Percentiles rank a stretch among this genome's conserved stretches.
phyloP scores from a whole-genome alignment of 371 early-diverging fungal genomes.

The Cokeromyces recurvatus region DNA sequence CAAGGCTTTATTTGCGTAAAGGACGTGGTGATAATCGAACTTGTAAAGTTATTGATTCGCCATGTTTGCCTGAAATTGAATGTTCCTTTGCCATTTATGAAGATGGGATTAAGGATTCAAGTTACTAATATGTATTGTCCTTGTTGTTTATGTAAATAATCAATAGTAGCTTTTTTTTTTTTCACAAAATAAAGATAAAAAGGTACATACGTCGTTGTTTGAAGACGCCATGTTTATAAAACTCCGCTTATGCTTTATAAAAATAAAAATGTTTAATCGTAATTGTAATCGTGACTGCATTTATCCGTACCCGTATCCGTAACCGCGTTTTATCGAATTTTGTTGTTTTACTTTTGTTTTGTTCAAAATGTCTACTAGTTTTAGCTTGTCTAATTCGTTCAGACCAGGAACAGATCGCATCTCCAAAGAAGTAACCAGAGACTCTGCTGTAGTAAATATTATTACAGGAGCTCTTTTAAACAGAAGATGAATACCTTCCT shows the following conservation, averaged over 20 bases:
- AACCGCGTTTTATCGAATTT: too few relatives aligned
- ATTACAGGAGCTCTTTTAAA: conserved; percentile 5
- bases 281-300: too few relatives aligned
- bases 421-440: conserved; percentile 2
- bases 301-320: too few relatives aligned
- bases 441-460: conserved; percentile 5
- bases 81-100: conserved; percentile 63
- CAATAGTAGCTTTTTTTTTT: too few relatives aligned
- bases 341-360: too few relatives aligned
- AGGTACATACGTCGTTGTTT: too few relatives aligned
- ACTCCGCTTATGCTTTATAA: too few relatives aligned
- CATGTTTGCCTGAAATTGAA: conserved; percentile 75
- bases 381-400: conserved; percentile 2
- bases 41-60: conserved; percentile 88
- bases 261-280: too few relatives aligned
- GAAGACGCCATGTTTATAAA: too few relatives aligned
- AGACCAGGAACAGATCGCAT: conserved; percentile 9
- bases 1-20: conserved; percentile 75
- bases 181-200: too few relatives aligned
- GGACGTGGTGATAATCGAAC: conserved; percentile 81
- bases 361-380: conserved; percentile 7
- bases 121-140: too few relatives aligned
- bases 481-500: conserved; percentile 4
- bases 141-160: too few relatives aligned
- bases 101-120: conserved; percentile 63